Percentiles rank a stretch among this genome's conserved stretches.
Evolutionary conservation across 192 early-diverging fungal genomes (phyloP).

Genomic region (Rhizophlyctis rosea): DNA sequence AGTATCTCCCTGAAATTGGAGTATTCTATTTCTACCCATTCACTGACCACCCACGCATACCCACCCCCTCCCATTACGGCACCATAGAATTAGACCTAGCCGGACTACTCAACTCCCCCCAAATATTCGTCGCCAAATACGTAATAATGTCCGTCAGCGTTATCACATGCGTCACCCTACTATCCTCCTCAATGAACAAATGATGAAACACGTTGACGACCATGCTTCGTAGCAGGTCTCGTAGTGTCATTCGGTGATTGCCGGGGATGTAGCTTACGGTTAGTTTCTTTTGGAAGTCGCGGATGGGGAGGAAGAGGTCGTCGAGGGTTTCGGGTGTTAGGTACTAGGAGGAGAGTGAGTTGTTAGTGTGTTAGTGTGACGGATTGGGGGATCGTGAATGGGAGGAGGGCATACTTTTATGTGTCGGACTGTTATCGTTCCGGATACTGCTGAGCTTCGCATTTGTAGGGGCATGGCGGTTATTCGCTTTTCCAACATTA

Average conservation of each 20-base stretch:
- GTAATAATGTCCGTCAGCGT: constrained; percentile 23
- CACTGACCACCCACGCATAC: no score
- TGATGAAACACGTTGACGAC: constrained; percentile 26
- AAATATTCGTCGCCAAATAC: no score
- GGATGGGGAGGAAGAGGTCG: constrained; percentile 24
- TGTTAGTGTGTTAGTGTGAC: neutral
- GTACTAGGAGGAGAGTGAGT: neutral
- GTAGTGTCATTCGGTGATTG: constrained; percentile 14
- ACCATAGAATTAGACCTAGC: no score
- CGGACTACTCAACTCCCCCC: no score
- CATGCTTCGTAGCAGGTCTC: constrained; percentile 23
- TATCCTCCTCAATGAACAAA: constrained; percentile 27
- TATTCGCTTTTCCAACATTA: constrained; percentile 14
- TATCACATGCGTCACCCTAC: constrained; percentile 19
- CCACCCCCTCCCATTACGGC: no score
- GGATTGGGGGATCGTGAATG: neutral
- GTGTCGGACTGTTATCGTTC: constrained; percentile 24
- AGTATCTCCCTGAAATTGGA: no score
- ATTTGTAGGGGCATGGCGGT: constrained; percentile 27
- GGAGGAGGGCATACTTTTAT: constrained; percentile 13
- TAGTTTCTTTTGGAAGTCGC: constrained; percentile 2
- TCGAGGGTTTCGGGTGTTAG: neutral
- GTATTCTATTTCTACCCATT: no score
- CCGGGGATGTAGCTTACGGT: constrained; percentile 16
- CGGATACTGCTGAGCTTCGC: neutral